Evolutionary conservation across 2,329 filamentous ascomycete genomes (phyloP).

Genomic region (Ascochyta rabiei): DNA sequence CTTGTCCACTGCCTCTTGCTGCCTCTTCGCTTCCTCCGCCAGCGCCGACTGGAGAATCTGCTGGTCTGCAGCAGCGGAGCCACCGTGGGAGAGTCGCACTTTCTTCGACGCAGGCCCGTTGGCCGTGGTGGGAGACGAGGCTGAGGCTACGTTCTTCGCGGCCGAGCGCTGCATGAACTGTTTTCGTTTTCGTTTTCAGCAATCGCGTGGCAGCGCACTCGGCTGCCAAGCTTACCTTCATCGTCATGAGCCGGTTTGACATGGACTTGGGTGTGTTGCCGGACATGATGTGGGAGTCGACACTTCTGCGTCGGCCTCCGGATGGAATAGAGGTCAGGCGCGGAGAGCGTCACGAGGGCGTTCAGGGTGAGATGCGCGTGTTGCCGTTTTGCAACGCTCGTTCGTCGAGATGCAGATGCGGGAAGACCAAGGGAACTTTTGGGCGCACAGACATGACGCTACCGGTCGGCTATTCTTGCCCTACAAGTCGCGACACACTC

Average conservation of each 20-base stretch:
- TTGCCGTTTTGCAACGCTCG: not conserved
- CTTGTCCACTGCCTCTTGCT: conserved; percentile 62
- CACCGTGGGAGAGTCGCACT: conserved; percentile 60
- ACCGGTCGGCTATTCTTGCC: no score
- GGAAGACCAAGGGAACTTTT: conserved; percentile 5
- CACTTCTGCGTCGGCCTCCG: not conserved
- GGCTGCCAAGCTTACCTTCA: conserved; percentile 65
- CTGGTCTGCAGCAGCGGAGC: conserved; percentile 54
- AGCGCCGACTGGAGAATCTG: conserved; percentile 67
- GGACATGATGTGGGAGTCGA: conserved; percentile 29
- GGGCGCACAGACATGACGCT: not conserved
- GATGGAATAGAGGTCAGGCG: not conserved
- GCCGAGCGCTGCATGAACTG: conserved; percentile 91
- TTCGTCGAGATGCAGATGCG: conserved; percentile 1
- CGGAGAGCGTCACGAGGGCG: no score
- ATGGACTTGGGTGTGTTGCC: conserved; percentile 63
- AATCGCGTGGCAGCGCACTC: conserved; percentile 1
- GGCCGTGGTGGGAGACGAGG: conserved; percentile 56
- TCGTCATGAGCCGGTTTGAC: conserved; percentile 86
- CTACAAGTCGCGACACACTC: no score
- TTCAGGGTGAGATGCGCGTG: not conserved
- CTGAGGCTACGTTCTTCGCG: conserved; percentile 59
- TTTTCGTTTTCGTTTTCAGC: conserved; percentile 18
- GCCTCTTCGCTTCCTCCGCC: conserved; percentile 70
- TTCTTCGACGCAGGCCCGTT: conserved; percentile 67